A percentile compares a stretch with the other conserved stretches of the same genome.
Evolutionary conservation across 169 alveolate genomes (phyloP).

Genomic region (Blepharisma undulans): DNA sequence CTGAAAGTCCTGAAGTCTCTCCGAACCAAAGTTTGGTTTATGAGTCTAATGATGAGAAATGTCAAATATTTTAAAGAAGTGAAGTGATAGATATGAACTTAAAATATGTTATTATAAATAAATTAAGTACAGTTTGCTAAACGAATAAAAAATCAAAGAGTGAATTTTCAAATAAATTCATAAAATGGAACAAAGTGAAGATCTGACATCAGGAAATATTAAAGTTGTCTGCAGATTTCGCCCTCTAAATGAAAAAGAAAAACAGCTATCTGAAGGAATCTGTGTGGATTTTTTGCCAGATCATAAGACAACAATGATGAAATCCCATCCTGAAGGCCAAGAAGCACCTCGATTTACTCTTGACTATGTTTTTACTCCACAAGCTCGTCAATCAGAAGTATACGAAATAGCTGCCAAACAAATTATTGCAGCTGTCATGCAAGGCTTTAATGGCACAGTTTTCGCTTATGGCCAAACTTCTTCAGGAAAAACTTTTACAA

Average conservation of each 20-base stretch:
- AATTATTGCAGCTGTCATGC: slow-evolving; percentile 70
- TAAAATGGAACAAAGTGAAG: neutral
- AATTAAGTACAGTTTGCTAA: neutral
- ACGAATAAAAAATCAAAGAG: too few relatives aligned
- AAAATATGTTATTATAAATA: neutral
- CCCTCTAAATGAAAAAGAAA: neutral
- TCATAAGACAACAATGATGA: neutral
- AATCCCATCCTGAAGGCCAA: slow-evolving; percentile 1
- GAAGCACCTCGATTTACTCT: slow-evolving; percentile 48
- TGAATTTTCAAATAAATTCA: neutral
- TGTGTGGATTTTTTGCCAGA: neutral
- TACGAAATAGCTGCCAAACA: slow-evolving; percentile 76
- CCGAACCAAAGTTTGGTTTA: neutral
- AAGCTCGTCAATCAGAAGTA: slow-evolving; percentile 69
- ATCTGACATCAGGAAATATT: neutral
- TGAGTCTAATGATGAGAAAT: neutral
- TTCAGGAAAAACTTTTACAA: slow-evolving; percentile 87
- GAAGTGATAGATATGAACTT: neutral
- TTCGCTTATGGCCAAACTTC: slow-evolving; percentile 83
- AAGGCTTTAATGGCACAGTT: neutral
- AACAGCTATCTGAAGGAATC: neutral
- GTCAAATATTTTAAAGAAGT: neutral
- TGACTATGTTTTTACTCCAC: slow-evolving; percentile 72
- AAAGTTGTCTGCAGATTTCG: slow-evolving; percentile 14
- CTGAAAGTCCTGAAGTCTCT: neutral